These are phyloP conservation scores for Moesziomyces sp. DNA, from an alignment of 1,284 basidiomycete species.

Conservation along the genomic window DNA sequence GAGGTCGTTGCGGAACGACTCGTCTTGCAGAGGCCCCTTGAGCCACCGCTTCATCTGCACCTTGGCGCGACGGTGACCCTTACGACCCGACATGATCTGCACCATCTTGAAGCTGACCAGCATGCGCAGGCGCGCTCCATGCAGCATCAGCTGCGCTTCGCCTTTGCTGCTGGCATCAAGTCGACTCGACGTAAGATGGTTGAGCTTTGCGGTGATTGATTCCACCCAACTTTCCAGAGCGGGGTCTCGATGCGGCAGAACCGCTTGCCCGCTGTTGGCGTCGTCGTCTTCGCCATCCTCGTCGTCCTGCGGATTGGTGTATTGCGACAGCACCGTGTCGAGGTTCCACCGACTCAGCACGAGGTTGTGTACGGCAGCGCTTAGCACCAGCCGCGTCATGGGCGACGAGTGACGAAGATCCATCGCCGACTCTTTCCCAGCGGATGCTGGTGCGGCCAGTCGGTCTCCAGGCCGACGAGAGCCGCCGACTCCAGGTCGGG, in stretches of 20 bases:
- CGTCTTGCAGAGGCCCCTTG: background rate
- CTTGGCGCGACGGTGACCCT: slow-evolving; percentile 1
- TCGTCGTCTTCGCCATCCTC: too few species aligned
- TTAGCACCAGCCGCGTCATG: background rate
- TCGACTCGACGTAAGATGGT: background rate
- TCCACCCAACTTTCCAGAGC: too few species aligned
- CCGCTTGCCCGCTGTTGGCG: too few species aligned
- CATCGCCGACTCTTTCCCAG: background rate
- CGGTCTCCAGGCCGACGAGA: too few species aligned
- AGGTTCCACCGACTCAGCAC: slow-evolving; percentile 2
- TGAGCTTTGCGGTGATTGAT: too few species aligned
- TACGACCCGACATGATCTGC: slow-evolving; percentile 13
- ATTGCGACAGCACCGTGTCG: background rate
- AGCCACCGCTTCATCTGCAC: slow-evolving; percentile 7
- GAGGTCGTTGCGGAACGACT: slow-evolving; percentile 1
- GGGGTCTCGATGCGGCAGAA: too few species aligned
- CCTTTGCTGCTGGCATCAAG: background rate
- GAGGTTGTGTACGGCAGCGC: slow-evolving; percentile 1
- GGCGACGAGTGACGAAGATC: slow-evolving; percentile 1
- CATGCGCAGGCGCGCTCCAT: slow-evolving; percentile 2
- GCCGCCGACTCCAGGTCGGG: too few species aligned
- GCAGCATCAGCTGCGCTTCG: slow-evolving; percentile 5
- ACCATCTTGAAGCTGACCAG: slow-evolving; percentile 8
- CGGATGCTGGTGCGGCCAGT: background rate
- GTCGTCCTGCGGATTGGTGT: too few species aligned